Evolutionary conservation across 192 early-diverging fungal species (phyloP), one percentile per base, ranked within the genome.

Genomic region (Coemansia sp.): DNA sequence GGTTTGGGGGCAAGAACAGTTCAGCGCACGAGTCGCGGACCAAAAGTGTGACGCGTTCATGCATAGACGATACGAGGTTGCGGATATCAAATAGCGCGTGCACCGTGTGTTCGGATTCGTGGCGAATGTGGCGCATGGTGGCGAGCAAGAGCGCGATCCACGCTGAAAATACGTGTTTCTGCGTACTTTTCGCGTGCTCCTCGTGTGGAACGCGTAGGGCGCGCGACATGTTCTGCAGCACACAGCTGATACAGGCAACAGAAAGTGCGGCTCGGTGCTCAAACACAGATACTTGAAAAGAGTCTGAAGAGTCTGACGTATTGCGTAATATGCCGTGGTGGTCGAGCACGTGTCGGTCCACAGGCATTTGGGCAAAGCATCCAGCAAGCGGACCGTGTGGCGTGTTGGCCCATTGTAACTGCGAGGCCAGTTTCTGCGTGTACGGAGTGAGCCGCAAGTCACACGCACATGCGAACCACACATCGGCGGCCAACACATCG

Each of bases 381-480:
- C 65, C 58, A 24, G 49, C 54, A 15, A 34, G 11, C 3, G 49
- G 9, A 24, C 24, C 20, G 17, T 18, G 20, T 11, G n/a, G 47
- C 5, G 21, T 20, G 23, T 71, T 72, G 2, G 26, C 20, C 71
- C 71, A 80, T 42, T 55, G 53, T 26, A 80, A 65, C 64, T 47
- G 68, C 0, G 68, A 65, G 4, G 71, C 56, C 62, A 80, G 48
- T 18, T 66, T 60, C 21, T 68, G 68, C n/a, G 57, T 47, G 37
- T 74, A 61, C 2, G 54, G 60, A 2, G 58, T 26, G 11, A 80
- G 64, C 2, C 56, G 26, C 56, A 74, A 37, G 46, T 80, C 77
- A 28, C 68, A 74, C 4, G 50, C 60, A 9, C 61, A 60, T 2
- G 71, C 63, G 63, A 80, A 80, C 77, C 77, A 80, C 14, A 74